A percentile compares a stretch with the other conserved stretches of the same genome.
Conservation (phyloP, 2,329 filamentous ascomycete species). For the Penicillium sp. region DNA sequence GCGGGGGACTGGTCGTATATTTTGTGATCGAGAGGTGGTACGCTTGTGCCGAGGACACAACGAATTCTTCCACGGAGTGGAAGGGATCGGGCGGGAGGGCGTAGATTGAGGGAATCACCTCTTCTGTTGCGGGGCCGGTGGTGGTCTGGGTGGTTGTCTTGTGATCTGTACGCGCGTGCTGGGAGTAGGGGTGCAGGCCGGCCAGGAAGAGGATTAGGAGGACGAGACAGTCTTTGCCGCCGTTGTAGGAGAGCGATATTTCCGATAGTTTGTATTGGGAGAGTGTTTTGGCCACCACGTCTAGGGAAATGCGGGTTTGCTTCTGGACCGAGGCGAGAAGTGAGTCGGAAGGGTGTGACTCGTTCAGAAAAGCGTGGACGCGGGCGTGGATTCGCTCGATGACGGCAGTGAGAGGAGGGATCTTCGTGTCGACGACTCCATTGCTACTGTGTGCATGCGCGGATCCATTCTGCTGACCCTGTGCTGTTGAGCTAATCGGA, state of each 20-base stretch:
- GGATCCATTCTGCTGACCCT: slow-evolving; percentile 6
- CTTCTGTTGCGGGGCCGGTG: not conserved
- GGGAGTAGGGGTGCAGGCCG: slow-evolving; percentile 51
- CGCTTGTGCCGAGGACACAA: slow-evolving; percentile 59
- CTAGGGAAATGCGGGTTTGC: slow-evolving; percentile 70
- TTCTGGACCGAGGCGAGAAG: slow-evolving; percentile 64
- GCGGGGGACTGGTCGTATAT: slow-evolving; percentile 62
- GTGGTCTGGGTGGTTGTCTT: not conserved
- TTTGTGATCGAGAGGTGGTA: slow-evolving; percentile 76
- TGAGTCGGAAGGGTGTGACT: slow-evolving; percentile 55
- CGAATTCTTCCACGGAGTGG: slow-evolving; percentile 80
- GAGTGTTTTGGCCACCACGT: slow-evolving; percentile 72
- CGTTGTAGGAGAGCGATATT: slow-evolving; percentile 91
- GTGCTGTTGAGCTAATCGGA: not conserved
- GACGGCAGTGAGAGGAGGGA: slow-evolving; percentile 54
- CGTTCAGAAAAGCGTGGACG: slow-evolving; percentile 65
- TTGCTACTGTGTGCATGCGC: slow-evolving; percentile 8
- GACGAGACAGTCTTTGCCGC: slow-evolving; percentile 95
- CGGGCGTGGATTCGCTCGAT: slow-evolving; percentile 61
- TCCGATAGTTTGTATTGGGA: slow-evolving; percentile 72
- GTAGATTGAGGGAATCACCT: slow-evolving; percentile 75
- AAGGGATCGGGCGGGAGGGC: slow-evolving; percentile 85
- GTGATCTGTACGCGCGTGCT: slow-evolving; percentile 10
- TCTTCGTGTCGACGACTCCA: slow-evolving; percentile 3
- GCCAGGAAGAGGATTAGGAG: slow-evolving; percentile 83